Evolutionary conservation across 306 rosid species (phyloP), one percentile per base, ranked within the genome.

Genomic region (Fragaria ananassa): DNA sequence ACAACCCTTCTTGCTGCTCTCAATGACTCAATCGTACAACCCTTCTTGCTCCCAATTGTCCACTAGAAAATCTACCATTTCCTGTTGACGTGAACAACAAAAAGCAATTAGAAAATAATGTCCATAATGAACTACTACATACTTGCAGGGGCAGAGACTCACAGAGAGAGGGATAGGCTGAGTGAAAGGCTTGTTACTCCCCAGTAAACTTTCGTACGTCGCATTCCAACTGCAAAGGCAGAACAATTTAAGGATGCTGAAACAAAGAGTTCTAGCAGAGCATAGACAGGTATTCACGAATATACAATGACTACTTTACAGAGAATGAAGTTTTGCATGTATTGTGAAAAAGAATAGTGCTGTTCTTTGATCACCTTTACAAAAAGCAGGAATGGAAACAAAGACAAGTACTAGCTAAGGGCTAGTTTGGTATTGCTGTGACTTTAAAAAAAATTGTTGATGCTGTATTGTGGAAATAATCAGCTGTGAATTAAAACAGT

Each of bases 41-140:
- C 97, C 98, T 57, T 94, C 98, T 78, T 92, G 93, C 80, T 94
- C 97, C 98, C 98, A 94, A 21, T 86, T 56, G 70, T 92, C 99
- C 80, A 89, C 99, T 64, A 92, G 97, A 83, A 95, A 95, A 86
- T 95, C 99, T 81, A 94, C 92, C 98, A 94, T 94, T 90, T 91
- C 99, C 97, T 95, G 84, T 41, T 63, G 31, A 67, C 68, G 68
- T 66, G 76, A 72, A 63, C 62, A 18, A 71, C 62, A 18, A 71
- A 10, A 61, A 17, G 25, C 42, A 37, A 19, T 75, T 44, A 70
- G 45, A 57, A 23, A 53, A 42, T n/a, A 64, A n/a, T 57, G 51
- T 18, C 51, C 15, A 17, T 1, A 1, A 15, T 21, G 63, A 56
- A 68, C 11, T 37, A 23, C 2, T 45, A 57, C 4, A n/a, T 17